Base-by-base conservation (phyloP, 1,284 basidiomycete genomes). In the Retiboletus flavoniger region DNA sequence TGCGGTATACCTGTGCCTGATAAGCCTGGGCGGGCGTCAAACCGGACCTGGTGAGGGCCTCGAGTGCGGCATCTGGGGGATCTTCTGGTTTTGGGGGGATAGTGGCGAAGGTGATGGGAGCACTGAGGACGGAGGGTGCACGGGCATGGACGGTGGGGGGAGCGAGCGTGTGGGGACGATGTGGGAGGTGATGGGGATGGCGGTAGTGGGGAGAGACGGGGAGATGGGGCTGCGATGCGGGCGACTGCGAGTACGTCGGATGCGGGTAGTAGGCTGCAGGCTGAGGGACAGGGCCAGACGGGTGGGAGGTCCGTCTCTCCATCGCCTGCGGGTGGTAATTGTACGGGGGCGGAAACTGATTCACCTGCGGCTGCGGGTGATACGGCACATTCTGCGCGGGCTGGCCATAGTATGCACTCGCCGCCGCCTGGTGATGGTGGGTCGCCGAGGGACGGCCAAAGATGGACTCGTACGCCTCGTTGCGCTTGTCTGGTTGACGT, bases 391-490 rank as follows among this genome's bases (percentile, higher is more conserved):
- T 55, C 45, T 64, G 58, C 28, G 49, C 36, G 26, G 59, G 58
- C 19, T 67, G 67, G 10, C 21, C 55, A 34, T 67, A 54, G 55
- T 64, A 54, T 32, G 66, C 55, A 47, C 55, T 57, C 50, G 57
- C 67, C 48, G 58, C 56, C 32, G 71, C 66, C 49, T 79, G 78
- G 64, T 84, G n/a, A n/a, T n/a, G 84, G 67, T 85, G 84, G 36
- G 75, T 63, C 40, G 77, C 72, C 56, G 80, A 81, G 44, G 89
- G 85, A 21, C 90, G 80, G 34, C 89, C 87, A 70, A 93, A 93
- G 71, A 93, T 91, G 64, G 85, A 83, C 70, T 91, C 86, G 75
- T 89, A 93, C 38, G 90, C 90, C 54, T 82, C 80, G 68, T 81
- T 76, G 53, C 88, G 84, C 67, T 89, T 89, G 75, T 89, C 86